Evolutionary conservation across 805 yeast genomes (phyloP).

Genomic region (Debaryomyces tyrocola): DNA sequence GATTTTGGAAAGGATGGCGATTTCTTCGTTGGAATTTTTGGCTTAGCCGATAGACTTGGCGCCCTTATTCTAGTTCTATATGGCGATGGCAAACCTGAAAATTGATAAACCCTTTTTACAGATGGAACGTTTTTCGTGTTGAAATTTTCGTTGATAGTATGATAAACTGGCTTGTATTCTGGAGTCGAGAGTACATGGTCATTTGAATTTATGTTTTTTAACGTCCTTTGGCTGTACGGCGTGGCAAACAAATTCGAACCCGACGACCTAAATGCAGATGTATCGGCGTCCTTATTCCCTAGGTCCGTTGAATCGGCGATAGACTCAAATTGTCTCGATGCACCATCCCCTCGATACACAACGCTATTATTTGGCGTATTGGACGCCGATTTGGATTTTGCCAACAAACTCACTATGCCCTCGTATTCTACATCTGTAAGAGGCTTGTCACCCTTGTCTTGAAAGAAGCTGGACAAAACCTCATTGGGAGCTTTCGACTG

Average conservation of each 20-base stretch:
- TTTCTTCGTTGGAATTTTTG: constrained; percentile 1
- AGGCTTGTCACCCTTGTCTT: constrained; percentile 73
- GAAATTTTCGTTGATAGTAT: constrained; percentile 26
- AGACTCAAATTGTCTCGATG: not conserved
- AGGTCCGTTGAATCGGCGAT: not conserved
- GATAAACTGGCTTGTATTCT: constrained; percentile 40
- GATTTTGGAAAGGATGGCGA: not conserved
- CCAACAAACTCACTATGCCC: constrained; percentile 68
- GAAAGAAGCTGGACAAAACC: constrained; percentile 66
- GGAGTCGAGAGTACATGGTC: constrained; percentile 27
- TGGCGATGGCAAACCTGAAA: constrained; percentile 46
- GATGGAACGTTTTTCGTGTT: constrained; percentile 27
- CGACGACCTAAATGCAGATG: not conserved
- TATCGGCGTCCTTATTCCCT: not conserved
- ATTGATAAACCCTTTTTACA: constrained; percentile 44
- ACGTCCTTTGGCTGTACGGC: constrained; percentile 28
- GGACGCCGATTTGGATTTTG: constrained; percentile 10
- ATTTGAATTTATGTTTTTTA: constrained; percentile 23
- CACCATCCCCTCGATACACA: not conserved
- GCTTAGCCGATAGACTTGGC: constrained; percentile 20
- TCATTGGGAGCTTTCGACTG: constrained; percentile 41
- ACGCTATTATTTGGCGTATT: constrained; percentile 4
- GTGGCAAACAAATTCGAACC: constrained; percentile 15
- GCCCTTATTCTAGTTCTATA: constrained; percentile 40
- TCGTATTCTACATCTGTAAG: constrained; percentile 73